Evolutionary conservation across 768 basidiomycete species (phyloP), one percentile per base, ranked within the genome.

Genomic region (Auriculariales sp.): DNA sequence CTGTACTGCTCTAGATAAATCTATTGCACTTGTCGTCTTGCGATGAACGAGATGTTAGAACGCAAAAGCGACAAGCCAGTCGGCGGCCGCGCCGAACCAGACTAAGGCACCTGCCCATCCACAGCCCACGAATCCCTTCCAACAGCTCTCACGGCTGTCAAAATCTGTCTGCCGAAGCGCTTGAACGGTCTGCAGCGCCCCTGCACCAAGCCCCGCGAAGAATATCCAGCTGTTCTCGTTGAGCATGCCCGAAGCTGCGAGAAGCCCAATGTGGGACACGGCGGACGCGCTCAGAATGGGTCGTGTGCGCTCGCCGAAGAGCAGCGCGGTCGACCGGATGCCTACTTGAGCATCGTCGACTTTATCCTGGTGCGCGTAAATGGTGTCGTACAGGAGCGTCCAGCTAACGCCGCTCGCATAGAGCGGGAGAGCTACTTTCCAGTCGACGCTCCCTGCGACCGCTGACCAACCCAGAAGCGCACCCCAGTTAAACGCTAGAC

Each of bases 341-440:
- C 88, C 90, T 22, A 77, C 88, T 35, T 74, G 68, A 46, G 87
- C 70, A 59, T 99, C 95, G 68, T 99, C 95, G 14, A 54, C 59
- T 68, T 98, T 99, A 67, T 99, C 95, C 70, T 97, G 94, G 63
- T 99, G 95, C 2, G 95, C 95, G 59, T 98, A 98, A 56, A 98
- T 91, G 46, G 83, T 94, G 58, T 99, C 95, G 61, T 98, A 99
- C 1, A 95, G 87, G 36, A 99, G 74, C 46, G 93, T 93, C 92
- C 93, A 98, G 58, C 79, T 79, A 25, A 92, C 67, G 22, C 89
- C 87, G 6, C 93, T 90, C 1, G 83, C 81, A 59, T 97, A 98
- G 11, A 99, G 73, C 2, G 95, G 90, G 7, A 86, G 65, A 35
- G 85, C 88, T 34, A 93, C 76, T 10, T 61, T 61, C 92, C 90